Evolutionary conservation across 2,329 filamentous ascomycete genomes (phyloP).

Genomic region (Onygenales sp.): DNA sequence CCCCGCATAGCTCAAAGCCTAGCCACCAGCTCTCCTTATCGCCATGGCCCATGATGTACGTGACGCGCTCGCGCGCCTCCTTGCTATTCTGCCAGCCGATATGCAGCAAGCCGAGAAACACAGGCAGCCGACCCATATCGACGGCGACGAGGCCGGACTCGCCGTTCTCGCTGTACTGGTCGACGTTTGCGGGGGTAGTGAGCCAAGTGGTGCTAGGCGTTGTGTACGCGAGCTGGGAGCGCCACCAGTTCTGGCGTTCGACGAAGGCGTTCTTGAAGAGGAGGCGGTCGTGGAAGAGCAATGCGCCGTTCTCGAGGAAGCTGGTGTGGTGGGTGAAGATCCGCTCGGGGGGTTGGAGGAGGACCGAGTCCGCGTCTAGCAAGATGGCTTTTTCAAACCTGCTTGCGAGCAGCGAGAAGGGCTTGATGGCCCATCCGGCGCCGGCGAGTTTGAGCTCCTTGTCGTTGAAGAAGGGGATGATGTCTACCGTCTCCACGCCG

Average conservation of each 20-base stretch:
- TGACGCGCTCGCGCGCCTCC: constrained; percentile 30
- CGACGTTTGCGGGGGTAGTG: constrained; percentile 30
- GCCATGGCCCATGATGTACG: constrained; percentile 35
- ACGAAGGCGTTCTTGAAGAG: constrained; percentile 1
- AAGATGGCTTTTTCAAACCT: constrained; percentile 10
- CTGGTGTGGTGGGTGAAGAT: constrained; percentile 7
- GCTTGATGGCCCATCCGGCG: constrained; percentile 11
- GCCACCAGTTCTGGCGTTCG: constrained; percentile 9
- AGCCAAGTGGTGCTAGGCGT: constrained; percentile 19
- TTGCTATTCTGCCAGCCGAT: constrained; percentile 38
- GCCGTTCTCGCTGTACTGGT: constrained; percentile 29
- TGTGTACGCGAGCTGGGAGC: constrained; percentile 24
- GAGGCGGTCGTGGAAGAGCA: constrained; percentile 14
- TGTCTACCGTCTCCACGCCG: constrained; percentile 6
- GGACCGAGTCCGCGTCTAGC: constrained; percentile 13
- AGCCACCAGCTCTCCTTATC: constrained; percentile 43
- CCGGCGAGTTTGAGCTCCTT: constrained; percentile 1
- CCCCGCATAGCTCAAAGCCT: constrained; percentile 31
- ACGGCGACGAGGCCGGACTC: constrained; percentile 36
- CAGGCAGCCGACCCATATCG: constrained; percentile 29
- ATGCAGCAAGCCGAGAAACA: constrained; percentile 34
- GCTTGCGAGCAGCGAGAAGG: constrained; percentile 13
- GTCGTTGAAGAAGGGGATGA: constrained; percentile 10
- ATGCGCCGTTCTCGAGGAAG: constrained; percentile 8
- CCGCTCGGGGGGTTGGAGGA: constrained; percentile 10